Percentiles rank a stretch among this genome's conserved stretches.
Conservation (phyloP, 83 land plant species). For the Picea abies region DNA sequence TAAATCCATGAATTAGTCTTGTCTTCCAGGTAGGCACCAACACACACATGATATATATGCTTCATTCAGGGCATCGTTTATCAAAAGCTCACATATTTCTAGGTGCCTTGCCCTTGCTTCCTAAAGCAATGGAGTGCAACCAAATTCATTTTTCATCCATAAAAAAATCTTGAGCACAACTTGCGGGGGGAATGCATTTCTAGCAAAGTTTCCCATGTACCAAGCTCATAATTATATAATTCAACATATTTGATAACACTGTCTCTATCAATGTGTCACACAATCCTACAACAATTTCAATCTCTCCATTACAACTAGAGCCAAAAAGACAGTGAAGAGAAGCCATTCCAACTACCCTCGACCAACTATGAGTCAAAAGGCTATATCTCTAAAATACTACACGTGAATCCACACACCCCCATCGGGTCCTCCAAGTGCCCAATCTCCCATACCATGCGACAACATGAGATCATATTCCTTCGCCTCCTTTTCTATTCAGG, state of each 20-base stretch:
- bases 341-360: constrained; percentile 62
- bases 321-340: constrained; percentile 85
- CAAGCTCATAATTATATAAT: constrained; percentile 66
- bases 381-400: constrained; percentile 44
- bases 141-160: constrained; percentile 35
- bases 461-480: no score
- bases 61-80: no score
- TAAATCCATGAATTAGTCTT: no score
- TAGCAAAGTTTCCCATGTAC: constrained; percentile 42
- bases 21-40: no score
- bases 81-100: no score
- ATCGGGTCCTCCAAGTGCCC: no score
- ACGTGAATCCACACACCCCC: no score
- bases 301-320: constrained; percentile 79
- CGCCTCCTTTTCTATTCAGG: no score
- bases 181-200: constrained; percentile 26
- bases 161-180: constrained; percentile 39
- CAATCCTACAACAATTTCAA: constrained; percentile 93
- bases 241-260: constrained; percentile 70
- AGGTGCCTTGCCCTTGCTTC: no score
- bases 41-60: no score
- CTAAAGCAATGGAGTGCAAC: no score
- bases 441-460: no score
- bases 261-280: constrained; percentile 31
- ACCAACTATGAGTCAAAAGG: constrained; percentile 72